A percentile compares a stretch with the other conserved stretches of the same genome.
Conservation (phyloP, 1,284 basidiomycete species). For the Sphagnurus paluster region DNA sequence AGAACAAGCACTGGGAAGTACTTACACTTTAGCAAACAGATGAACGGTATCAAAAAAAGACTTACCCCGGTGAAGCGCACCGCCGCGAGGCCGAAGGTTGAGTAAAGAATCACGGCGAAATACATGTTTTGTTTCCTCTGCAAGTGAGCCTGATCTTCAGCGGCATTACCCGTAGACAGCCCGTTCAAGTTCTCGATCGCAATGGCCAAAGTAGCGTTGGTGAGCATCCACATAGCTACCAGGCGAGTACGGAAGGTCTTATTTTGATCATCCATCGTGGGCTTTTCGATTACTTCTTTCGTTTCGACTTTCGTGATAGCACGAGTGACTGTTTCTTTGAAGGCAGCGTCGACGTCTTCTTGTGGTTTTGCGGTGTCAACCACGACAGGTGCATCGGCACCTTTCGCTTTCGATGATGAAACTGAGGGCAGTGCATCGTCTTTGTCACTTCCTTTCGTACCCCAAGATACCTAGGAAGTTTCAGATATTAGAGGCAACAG, state of each 20-base stretch:
- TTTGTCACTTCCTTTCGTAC: slow-evolving; percentile 96
- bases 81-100: slow-evolving; percentile 81
- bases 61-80: slow-evolving; percentile 85
- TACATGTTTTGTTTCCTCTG: slow-evolving; percentile 72
- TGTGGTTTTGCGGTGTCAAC: slow-evolving; percentile 81
- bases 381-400: slow-evolving; percentile 74
- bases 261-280: slow-evolving; percentile 90
- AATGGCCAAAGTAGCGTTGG: slow-evolving; percentile 79
- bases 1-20: slow-evolving; percentile 65
- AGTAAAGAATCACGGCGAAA: slow-evolving; percentile 85
- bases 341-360: slow-evolving; percentile 90
- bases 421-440: slow-evolving; percentile 93
- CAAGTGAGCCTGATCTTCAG: slow-evolving; percentile 46
- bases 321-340: slow-evolving; percentile 92
- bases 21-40: slow-evolving; percentile 17
- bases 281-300: slow-evolving; percentile 74
- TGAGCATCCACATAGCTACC: slow-evolving; percentile 84
- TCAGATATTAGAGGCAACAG: slow-evolving; percentile 14
- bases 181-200: slow-evolving; percentile 87
- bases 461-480: slow-evolving; percentile 82
- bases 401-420: slow-evolving; percentile 80
- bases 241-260: slow-evolving; percentile 92
- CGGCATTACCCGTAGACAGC: slow-evolving; percentile 43
- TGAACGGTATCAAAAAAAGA: slow-evolving; percentile 21
- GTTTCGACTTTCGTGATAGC: slow-evolving; percentile 83